Conservation (phyloP, 495 filamentous ascomycete species). For the Wilcoxina mikolae region DNA sequence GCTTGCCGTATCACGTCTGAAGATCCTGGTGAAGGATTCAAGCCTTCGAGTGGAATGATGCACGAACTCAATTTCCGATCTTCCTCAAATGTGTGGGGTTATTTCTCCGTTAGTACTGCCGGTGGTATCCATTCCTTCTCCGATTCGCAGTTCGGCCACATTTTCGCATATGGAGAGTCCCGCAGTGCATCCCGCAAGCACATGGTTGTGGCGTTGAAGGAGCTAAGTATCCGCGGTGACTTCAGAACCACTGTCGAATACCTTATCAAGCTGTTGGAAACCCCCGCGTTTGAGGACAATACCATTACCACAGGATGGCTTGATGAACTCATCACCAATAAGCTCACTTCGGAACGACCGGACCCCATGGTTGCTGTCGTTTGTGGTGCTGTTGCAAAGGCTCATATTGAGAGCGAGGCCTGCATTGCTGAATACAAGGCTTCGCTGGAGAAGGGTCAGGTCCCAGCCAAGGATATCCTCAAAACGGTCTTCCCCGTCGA, state of each 20-base stretch:
- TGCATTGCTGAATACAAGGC: conserved; percentile 74
- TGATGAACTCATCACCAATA: conserved; percentile 95
- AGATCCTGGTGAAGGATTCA: conserved; percentile 98
- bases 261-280: conserved; percentile 96
- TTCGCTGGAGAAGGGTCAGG: conserved; percentile 92
- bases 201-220: conserved; percentile 98
- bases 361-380: conserved; percentile 82
- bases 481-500: conserved; percentile 97
- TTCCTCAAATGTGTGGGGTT: conserved; percentile 99
- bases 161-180: conserved; percentile 98
- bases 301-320: conserved; percentile 99
- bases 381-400: conserved; percentile 88
- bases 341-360: conserved; percentile 88
- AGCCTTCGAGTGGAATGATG: conserved; percentile 96
- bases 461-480: conserved; percentile 85
- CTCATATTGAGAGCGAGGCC: conserved; percentile 77
- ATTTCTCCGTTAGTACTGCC: conserved; percentile 94
- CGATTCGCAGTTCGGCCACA: conserved; percentile 97
- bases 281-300: conserved; percentile 95
- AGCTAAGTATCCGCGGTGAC: conserved; percentile 97
- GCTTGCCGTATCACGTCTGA: conserved; percentile 99
- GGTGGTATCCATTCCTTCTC: conserved; percentile 98
- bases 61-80: conserved; percentile 97
- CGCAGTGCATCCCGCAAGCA: conserved; percentile 90
- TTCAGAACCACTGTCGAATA: conserved; percentile 98